Evolutionary conservation across 2,329 filamentous ascomycete species (phyloP).

Genomic region (Leptographium procerum): DNA sequence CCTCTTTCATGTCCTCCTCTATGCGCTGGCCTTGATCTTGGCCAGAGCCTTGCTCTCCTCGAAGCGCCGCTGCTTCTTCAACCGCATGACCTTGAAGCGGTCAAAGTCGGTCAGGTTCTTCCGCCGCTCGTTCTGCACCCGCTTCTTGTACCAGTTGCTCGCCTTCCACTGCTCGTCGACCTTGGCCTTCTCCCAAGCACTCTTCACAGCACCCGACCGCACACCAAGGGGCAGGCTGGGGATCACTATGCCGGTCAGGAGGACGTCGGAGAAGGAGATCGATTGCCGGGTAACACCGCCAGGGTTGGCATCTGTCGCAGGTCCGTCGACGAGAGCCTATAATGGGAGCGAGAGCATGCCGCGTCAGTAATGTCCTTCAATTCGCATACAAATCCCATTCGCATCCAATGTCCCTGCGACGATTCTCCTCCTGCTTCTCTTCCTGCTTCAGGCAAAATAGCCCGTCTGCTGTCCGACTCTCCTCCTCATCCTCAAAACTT

Average conservation of each 20-base stretch:
- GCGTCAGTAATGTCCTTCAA: constrained; percentile 4
- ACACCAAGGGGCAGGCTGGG: constrained; percentile 74
- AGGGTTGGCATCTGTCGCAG: constrained; percentile 67
- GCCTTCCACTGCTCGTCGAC: constrained; percentile 90
- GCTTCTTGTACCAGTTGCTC: constrained; percentile 91
- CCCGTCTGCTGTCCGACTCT: not conserved
- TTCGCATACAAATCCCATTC: not conserved
- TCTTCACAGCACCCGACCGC: constrained; percentile 73
- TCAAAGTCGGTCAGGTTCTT: constrained; percentile 94
- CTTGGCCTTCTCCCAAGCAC: constrained; percentile 80
- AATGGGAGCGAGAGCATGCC: not conserved
- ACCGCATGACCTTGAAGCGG: constrained; percentile 98
- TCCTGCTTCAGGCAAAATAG: not conserved
- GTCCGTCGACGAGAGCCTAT: constrained; percentile 93
- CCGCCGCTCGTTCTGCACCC: constrained; percentile 74
- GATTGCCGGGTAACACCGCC: constrained; percentile 72
- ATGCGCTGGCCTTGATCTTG: constrained; percentile 78
- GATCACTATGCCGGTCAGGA: constrained; percentile 84
- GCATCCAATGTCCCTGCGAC: no score
- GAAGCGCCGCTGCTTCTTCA: constrained; percentile 99
- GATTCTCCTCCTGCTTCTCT: constrained; percentile 2
- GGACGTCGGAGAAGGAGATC: constrained; percentile 67
- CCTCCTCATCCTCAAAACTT: no score
- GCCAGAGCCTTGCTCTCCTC: constrained; percentile 94
- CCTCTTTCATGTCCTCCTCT: constrained; percentile 21